Base-by-base conservation (phyloP, 2,329 filamentous ascomycete species). In the Clonostachys sp. region DNA sequence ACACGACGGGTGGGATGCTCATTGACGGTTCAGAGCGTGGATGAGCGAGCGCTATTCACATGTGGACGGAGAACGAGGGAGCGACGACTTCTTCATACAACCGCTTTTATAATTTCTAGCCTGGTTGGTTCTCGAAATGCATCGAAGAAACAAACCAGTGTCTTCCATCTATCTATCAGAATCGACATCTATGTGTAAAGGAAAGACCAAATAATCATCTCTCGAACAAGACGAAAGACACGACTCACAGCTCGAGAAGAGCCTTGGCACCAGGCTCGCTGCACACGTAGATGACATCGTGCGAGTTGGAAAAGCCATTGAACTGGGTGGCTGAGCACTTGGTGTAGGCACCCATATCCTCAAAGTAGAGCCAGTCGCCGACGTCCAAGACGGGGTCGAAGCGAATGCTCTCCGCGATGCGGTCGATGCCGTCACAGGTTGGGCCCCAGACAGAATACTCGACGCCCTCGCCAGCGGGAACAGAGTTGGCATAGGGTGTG, bases 381-480 rank as follows among this genome's bases (percentile, higher is more conserved):
- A 96, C 89, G 61, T 96, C 86, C 41, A 99, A 74, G 43, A 87
- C 79, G 46, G 87, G 83, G 34, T 83, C 73, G 60, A 96, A 89
- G 52, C 78, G 81, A 66, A 88, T 89, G 62, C 85, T 88, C 65
- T 89, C 83, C 44, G 87, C 83, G 69, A 99, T 95, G 66, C 91
- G 88, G 70, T 99, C 94, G 60, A 99, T 97, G 51, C 94, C 92
- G 64, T 99, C 94, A 64, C 94, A 99, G 14, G 94, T 97, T 1
- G 94, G 94, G 6, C 94, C 94, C 92, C 94, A 99, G 70, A 99
- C 87, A 18, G 91, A 96, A 72, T 99, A 97, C 63, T 95, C 87
- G 53, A 85, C 78, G 36, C 79, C 78, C 49, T 73, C 72, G 35
- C 65, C 70, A 14, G 68, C 61, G 3, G 69, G 60, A 36, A 74